phyloP scores from a whole-genome alignment of 768 basidiomycete species.

The Melanogaster broomeanus region DNA sequence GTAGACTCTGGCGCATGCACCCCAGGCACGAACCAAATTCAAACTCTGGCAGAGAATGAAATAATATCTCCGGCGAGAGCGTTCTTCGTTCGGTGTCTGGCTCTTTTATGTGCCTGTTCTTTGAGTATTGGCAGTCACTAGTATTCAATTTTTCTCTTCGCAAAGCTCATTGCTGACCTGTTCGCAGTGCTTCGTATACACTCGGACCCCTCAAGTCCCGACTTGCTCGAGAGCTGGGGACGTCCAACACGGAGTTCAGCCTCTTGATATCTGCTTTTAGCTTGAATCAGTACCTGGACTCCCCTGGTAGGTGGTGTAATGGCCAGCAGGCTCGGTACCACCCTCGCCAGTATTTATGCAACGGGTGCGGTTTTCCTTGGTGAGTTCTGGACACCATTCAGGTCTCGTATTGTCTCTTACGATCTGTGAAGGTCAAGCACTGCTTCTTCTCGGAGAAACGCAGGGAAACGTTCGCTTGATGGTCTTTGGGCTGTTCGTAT shows the following conservation, averaged over 20 bases:
- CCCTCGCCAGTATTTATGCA: conserved; percentile 68
- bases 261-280: conserved; percentile 76
- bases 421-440: conserved; percentile 51
- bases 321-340: conserved; percentile 71
- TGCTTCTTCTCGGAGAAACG: conserved; percentile 68
- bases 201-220: conserved; percentile 79
- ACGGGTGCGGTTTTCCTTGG: conserved; percentile 72
- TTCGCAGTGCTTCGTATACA: conserved; percentile 63
- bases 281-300: conserved; percentile 75
- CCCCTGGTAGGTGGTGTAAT: conserved; percentile 77
- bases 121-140: conserved; percentile 79
- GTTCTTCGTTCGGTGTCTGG: conserved; percentile 55
- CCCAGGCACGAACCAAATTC: not conserved
- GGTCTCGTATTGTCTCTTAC: conserved; percentile 5
- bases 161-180: conserved; percentile 1
- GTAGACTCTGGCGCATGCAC: not conserved
- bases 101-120: conserved; percentile 70
- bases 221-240: conserved; percentile 66
- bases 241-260: conserved; percentile 76
- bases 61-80: conserved; percentile 34
- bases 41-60: not conserved
- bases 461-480: conserved; percentile 63
- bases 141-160: conserved; percentile 38
- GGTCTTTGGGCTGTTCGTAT: conserved; percentile 76
- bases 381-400: conserved; percentile 20